These are phyloP conservation scores for Colletotrichum sp. DNA, from an alignment of 2,329 filamentous ascomycete species.

Conservation along the genomic window DNA sequence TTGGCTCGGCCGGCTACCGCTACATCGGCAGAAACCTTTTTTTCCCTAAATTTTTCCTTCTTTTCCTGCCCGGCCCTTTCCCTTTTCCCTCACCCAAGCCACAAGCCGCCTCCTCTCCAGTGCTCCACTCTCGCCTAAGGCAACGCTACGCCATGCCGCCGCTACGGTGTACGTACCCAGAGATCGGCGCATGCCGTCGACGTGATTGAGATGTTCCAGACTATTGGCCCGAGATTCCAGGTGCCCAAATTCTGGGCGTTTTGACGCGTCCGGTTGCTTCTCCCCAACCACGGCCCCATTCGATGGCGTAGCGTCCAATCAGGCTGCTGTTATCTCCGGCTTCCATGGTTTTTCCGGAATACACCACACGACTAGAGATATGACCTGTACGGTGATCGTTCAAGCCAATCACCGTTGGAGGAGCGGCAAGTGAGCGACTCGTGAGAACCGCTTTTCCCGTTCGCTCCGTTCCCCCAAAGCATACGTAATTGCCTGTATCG, in stretches of 20 bases:
- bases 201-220: conserved; percentile 11
- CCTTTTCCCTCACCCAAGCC: conserved; percentile 14
- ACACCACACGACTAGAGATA: background rate
- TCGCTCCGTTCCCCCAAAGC: background rate
- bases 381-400: background rate
- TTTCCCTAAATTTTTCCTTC: background rate
- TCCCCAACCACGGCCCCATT: background rate
- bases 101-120: background rate
- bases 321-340: background rate
- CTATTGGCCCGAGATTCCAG: conserved; percentile 15
- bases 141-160: background rate
- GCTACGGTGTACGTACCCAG: background rate
- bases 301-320: background rate
- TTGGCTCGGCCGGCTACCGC: conserved; percentile 7
- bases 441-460: background rate
- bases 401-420: background rate
- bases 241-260: background rate
- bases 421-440: background rate
- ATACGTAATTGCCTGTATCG: background rate
- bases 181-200: conserved; percentile 13
- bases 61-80: conserved; percentile 32
- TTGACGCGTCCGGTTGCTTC: background rate
- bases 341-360: background rate
- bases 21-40: conserved; percentile 19
- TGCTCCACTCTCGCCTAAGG: conserved; percentile 12